A percentile compares a stretch with the other conserved stretches of the same genome.
phyloP scores from a whole-genome alignment of 1,284 basidiomycete species.

The Rhodofomes roseus region DNA sequence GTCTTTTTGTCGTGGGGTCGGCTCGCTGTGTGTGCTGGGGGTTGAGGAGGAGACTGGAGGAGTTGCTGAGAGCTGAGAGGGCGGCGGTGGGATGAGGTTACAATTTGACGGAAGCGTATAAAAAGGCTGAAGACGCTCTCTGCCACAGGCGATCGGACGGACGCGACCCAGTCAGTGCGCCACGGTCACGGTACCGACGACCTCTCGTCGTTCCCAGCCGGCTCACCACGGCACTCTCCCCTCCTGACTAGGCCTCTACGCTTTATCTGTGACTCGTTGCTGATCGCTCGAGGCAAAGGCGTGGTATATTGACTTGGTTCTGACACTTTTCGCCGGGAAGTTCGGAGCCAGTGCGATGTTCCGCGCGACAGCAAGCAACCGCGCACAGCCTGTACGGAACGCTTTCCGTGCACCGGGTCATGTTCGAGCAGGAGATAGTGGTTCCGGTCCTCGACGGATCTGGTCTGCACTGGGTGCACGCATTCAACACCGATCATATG shows the following conservation, averaged over 20 bases:
- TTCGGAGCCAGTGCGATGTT: background rate
- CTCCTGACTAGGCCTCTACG: background rate
- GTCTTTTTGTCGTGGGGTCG: background rate
- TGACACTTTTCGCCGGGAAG: background rate
- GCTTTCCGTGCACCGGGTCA: background rate
- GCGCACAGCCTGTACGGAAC: background rate
- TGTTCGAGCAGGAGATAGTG: background rate
- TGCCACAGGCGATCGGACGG: background rate
- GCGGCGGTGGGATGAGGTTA: background rate
- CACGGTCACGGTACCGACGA: constrained; percentile 6
- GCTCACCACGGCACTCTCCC: background rate
- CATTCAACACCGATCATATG: constrained; percentile 5
- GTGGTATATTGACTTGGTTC: no score
- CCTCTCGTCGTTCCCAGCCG: background rate
- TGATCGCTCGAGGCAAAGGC: background rate
- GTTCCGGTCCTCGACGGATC: background rate
- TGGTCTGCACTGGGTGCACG: no score
- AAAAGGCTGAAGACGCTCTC: background rate
- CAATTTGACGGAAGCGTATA: background rate
- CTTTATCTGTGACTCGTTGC: background rate
- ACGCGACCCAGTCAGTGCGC: background rate
- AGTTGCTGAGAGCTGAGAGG: background rate
- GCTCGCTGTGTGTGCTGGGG: background rate
- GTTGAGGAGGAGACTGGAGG: background rate
- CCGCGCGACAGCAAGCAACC: background rate